Base-by-base conservation (phyloP, 805 yeast species). In the Scheffersomyces coipomensis region DNA sequence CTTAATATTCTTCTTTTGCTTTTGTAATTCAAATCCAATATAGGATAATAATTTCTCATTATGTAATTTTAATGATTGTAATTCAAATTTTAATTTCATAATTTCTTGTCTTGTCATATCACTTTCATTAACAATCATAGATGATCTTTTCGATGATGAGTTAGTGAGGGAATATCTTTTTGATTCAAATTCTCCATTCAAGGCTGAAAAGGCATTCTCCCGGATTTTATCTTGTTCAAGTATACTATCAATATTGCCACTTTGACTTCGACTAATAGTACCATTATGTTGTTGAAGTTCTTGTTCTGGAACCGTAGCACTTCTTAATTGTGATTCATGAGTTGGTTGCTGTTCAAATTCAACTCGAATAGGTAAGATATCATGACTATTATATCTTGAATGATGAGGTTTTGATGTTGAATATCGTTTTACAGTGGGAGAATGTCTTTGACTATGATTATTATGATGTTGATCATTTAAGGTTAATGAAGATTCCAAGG, bases 31-130 rank as follows among this genome's bases (percentile, higher is more conserved):
- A 45, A 76, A 78, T 8, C 82, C 82, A 53, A 78, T 78, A 49
- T 76, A 78, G 26, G 81, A 75, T 40, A 75, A 62, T 26, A 78
- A 60, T 49, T 78, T 77, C 40, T 78, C 83, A 52, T 76, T 77
- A 50, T 78, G 81, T 38, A 77, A 55, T 45, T 72, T 69, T 43
- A 78, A 56, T 8, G 81, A 75, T 51, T 73, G 76, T 35, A 77
- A 58, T 53, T 77, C 81, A 52, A 78, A 78, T 44, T 69, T 68
- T 47, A 76, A 61, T 48, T 69, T 75, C 53, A 69, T 71, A 46
- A 76, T 64, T 44, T 77, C 81, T 49, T 75, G 78, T 25, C 67
- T 59, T 18, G 68, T 60, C 35, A 58, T 46, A 33, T 65, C 69
- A 27, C 30, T 27, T 19, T 50, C 52, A 32, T 59, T 62, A 15